These are phyloP conservation scores for Gracilaria domingensis DNA, from an alignment of 23 red algal genomes.

Conservation along the genomic window DNA sequence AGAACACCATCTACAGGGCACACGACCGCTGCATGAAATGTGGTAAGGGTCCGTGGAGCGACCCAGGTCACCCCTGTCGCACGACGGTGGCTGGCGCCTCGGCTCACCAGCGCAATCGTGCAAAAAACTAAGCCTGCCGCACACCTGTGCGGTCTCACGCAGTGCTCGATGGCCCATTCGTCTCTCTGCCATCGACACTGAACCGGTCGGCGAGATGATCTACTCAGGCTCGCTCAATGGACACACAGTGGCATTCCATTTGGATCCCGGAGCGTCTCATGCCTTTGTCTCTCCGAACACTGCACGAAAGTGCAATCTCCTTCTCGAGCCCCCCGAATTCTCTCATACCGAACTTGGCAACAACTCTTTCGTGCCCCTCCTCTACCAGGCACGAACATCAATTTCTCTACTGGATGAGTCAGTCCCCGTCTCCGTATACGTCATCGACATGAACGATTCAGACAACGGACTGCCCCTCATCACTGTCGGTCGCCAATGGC, in stretches of 20 bases:
- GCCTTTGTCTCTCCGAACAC: neutral
- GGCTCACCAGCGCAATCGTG: too few species aligned
- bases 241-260: neutral
- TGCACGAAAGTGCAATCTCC: neutral
- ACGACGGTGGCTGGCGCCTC: too few species aligned
- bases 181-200: constrained; percentile 2
- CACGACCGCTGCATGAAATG: too few species aligned
- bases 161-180: neutral
- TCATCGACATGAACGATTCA: neutral
- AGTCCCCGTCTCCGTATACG: neutral
- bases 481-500: constrained; percentile 13
- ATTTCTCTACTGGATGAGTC: neutral
- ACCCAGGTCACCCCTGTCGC: too few species aligned
- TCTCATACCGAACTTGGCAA: neutral
- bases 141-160: neutral
- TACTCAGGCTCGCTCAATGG: neutral
- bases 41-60: too few species aligned
- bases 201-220: constrained; percentile 10
- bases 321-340: neutral
- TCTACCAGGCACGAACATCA: neutral
- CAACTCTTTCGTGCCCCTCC: neutral
- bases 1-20: too few species aligned
- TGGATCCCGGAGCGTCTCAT: constrained; percentile 23
- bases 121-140: too few species aligned
- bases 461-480: constrained; percentile 3